Base-by-base conservation (phyloP, 495 filamentous ascomycete species). In the Cenococcum geophilum region DNA sequence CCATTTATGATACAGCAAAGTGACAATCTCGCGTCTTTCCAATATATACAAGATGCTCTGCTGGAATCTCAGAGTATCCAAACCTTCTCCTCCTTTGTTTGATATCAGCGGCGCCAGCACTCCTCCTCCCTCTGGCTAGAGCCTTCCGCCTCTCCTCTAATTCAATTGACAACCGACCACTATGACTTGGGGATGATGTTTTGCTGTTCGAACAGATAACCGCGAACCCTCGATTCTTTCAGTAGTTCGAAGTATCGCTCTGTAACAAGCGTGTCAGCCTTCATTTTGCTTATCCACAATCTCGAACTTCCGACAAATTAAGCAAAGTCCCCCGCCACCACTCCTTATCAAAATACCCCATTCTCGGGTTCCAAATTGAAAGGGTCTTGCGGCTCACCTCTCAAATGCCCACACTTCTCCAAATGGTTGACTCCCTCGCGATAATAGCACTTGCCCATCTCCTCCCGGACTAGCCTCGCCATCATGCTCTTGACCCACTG, bases 401-500 rank as follows among this genome's bases (percentile, higher is more conserved):
- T 82, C 77, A 96, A 76, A 70, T 78, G 77, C 68, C 89, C 91
- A 76, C 93, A 98, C 78, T 97, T 98, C 83, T 96, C 92, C 67
- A 97, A 75, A 75, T 98, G 93, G 76, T 97, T 97, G 59, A 96
- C 89, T 4, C 93, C 93, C 76, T 98, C 92, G 59, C 87, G 81
- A 70, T 83, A 82, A 79, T 98, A 98, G 77, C 93, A 98, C 80
- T 95, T 96, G 68, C 89, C 84, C 76, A 98, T 74, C 78, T 98
- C 95, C 76, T 97, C 89, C 42, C 91, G 81, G 36, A 97, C 89
- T 55, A 98, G 78, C 61, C 93, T 80, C 20, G 89, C 89, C 93
- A 97, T 97, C 93, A 98, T 98, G 68, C 84, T 86, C 73, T 84
- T 84, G 27, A 98, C 91, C 95, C 95, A 98, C 77, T 98, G 93